Conservation (phyloP, 1,139 yeast species). For the Sugiyamaella pinicola region DNA sequence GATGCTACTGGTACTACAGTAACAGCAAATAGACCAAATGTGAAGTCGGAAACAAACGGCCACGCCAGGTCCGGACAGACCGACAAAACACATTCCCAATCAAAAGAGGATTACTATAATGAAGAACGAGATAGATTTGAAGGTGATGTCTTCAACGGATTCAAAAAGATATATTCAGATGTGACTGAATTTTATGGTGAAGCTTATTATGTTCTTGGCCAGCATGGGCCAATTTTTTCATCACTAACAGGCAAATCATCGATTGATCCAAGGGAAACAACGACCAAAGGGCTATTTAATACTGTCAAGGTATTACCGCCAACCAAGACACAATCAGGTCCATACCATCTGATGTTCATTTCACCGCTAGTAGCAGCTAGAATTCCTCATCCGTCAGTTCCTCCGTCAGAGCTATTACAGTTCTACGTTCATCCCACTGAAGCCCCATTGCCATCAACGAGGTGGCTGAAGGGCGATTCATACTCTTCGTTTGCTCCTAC, state of each 20-base stretch:
- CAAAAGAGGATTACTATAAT: slow-evolving; percentile 5
- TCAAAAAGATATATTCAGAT: slow-evolving; percentile 62
- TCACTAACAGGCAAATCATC: slow-evolving; percentile 64
- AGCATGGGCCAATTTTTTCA: slow-evolving; percentile 66
- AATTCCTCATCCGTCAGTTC: slow-evolving; percentile 63
- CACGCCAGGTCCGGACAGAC: not conserved
- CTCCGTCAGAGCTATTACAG: slow-evolving; percentile 68
- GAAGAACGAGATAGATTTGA: slow-evolving; percentile 34
- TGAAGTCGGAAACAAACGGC: slow-evolving; percentile 10
- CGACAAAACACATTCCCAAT: not conserved
- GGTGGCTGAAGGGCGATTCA: slow-evolving; percentile 73
- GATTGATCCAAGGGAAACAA: slow-evolving; percentile 65
- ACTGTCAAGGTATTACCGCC: slow-evolving; percentile 61
- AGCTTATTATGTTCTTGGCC: slow-evolving; percentile 53
- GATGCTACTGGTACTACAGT: slow-evolving; percentile 2
- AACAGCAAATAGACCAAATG: not conserved
- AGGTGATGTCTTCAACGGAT: slow-evolving; percentile 55
- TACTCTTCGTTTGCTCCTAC: slow-evolving; percentile 78
- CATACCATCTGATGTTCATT: slow-evolving; percentile 53
- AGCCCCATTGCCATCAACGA: slow-evolving; percentile 77
- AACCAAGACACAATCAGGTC: slow-evolving; percentile 40
- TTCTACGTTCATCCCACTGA: slow-evolving; percentile 84
- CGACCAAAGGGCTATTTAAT: slow-evolving; percentile 60
- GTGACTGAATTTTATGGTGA: slow-evolving; percentile 67
- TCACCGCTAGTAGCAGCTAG: slow-evolving; percentile 50